These are phyloP conservation scores for Glycine soja DNA, from an alignment of 306 rosid species.

Conservation along the genomic window DNA sequence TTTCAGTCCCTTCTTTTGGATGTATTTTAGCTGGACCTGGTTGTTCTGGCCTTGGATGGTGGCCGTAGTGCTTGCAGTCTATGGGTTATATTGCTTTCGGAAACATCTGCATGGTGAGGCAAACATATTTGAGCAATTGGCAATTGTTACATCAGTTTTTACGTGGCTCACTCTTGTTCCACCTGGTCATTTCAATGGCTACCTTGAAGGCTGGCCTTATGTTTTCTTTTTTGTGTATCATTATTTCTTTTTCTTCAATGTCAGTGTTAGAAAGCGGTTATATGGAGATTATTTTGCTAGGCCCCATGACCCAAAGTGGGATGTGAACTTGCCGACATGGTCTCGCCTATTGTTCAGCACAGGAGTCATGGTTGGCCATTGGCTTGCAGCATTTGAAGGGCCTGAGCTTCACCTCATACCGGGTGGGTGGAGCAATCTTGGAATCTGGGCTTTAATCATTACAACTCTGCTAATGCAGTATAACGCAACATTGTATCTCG, in stretches of 20 bases:
- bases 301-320: slow-evolving; percentile 92
- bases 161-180: slow-evolving; percentile 98
- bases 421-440: slow-evolving; percentile 77
- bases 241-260: slow-evolving; percentile 94
- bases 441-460: slow-evolving; percentile 71
- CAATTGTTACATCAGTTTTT: slow-evolving; percentile 78
- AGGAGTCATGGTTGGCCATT: slow-evolving; percentile 78
- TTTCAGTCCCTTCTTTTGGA: slow-evolving; percentile 90
- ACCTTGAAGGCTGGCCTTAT: slow-evolving; percentile 95
- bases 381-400: slow-evolving; percentile 97
- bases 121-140: slow-evolving; percentile 76
- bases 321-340: slow-evolving; percentile 68
- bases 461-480: slow-evolving; percentile 76
- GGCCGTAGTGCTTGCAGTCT: slow-evolving; percentile 62
- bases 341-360: slow-evolving; percentile 68
- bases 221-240: slow-evolving; percentile 88
- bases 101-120: slow-evolving; percentile 76
- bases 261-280: slow-evolving; percentile 76
- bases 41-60: slow-evolving; percentile 90
- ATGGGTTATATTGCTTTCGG: slow-evolving; percentile 72
- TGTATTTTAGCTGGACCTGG: slow-evolving; percentile 98
- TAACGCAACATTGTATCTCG: slow-evolving; percentile 84
- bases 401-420: slow-evolving; percentile 83
- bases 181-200: slow-evolving; percentile 86
- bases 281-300: slow-evolving; percentile 83